Base-by-base conservation (phyloP, 2,329 filamentous ascomycete species). In the Colletotrichum simmondsii region DNA sequence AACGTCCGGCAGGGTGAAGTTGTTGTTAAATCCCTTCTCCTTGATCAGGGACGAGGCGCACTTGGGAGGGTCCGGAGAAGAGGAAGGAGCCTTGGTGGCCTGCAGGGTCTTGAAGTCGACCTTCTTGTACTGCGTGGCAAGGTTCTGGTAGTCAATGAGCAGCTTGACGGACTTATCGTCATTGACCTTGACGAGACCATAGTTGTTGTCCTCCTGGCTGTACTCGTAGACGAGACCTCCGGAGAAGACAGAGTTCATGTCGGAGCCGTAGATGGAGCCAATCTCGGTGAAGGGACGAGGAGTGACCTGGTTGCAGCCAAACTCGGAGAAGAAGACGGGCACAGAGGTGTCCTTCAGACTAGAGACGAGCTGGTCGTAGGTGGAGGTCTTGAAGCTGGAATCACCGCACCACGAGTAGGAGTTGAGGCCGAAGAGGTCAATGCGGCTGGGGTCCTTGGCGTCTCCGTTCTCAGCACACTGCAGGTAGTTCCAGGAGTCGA, bases 181-280 rank as follows among this genome's bases (percentile, higher is more conserved):
- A 77, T 89, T 88, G 77, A 94, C 83, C 75, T 88, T 78, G 74
- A 94, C 92, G 8, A 95, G 87, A 65, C 91, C 91, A 73, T 87
- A 92, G 79, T 90, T 84, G 80, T 92, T 92, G 54, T 84, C 82
- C 80, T 95, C 94, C 82, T 95, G 88, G 1, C 91, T 91, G 82
- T 90, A 96, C 83, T 97, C 93, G 85, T 96, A 97, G 58, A 96
- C 93, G 58, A 97, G 87, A 75, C 93, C 94, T 75, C 94, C 94
- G 67, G 91, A 92, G 79, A 96, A 91, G 69, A 90, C 85, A 22
- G 86, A 80, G 14, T 83, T 92, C 92, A 96, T 95, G 75, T 94
- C 77, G 52, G 86, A 78, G 69, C 93, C 88, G 82, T 96, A 96
- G 76, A 97, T 91, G 74, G 91, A 86, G 68, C 85, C 87, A 14